Percentiles rank a stretch among this genome's conserved stretches.
phyloP scores from a whole-genome alignment of 345 rosid genomes.

The Excoecaria cochinchinensis region DNA sequence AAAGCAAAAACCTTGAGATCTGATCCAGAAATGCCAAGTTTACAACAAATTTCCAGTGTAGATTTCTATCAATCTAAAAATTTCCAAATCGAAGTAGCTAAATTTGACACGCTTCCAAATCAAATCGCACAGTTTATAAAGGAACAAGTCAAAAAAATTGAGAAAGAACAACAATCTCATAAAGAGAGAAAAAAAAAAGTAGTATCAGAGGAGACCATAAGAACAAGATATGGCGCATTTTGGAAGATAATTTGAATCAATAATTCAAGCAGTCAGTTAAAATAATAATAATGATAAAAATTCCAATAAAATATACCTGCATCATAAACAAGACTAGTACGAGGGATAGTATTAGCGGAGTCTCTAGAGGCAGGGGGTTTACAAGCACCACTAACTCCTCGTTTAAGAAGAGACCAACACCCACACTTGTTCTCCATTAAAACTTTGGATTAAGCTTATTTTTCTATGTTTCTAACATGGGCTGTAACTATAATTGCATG shows the following conservation, averaged over 20 bases:
- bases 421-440: constrained; percentile 52
- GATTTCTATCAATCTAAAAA: not conserved
- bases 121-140: not conserved
- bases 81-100: not conserved
- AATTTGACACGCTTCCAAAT: not conserved
- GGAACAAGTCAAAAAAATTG: not conserved
- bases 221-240: not conserved
- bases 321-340: constrained; percentile 75
- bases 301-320: constrained; percentile 41
- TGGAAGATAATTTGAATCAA: not conserved
- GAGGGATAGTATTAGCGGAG: constrained; percentile 61
- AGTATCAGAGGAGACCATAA: not conserved
- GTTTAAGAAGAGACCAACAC: constrained; percentile 61
- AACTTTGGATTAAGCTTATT: constrained; percentile 2
- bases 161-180: not conserved
- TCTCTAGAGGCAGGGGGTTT: constrained; percentile 54
- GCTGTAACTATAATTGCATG: constrained; percentile 24
- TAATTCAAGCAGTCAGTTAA: not conserved
- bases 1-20: constrained; percentile 27
- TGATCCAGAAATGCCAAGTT: constrained; percentile 1
- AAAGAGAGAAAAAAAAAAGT: constrained; percentile 18
- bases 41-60: not conserved
- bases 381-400: constrained; percentile 48
- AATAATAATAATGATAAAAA: not conserved
- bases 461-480: constrained; percentile 20